These are phyloP conservation scores for Tolypocladium ovalisporum DNA, from an alignment of 2,329 filamentous ascomycete genomes.

Conservation along the genomic window DNA sequence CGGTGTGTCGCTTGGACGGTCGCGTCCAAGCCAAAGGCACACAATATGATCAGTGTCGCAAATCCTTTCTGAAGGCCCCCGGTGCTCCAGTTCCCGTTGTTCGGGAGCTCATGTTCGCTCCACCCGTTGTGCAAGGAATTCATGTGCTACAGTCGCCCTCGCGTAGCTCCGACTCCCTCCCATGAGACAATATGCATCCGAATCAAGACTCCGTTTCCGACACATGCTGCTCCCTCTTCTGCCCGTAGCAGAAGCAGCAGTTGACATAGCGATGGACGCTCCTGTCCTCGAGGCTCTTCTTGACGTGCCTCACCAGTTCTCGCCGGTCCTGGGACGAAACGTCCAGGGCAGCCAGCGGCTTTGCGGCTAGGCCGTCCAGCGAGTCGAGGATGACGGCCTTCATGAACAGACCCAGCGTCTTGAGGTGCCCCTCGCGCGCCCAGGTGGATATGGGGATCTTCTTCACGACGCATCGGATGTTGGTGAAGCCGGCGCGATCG, in stretches of 20 bases:
- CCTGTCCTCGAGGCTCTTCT: conserved; percentile 21
- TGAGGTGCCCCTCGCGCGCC: conserved; percentile 27
- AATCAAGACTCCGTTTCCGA: neutral
- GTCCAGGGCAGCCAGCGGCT: conserved; percentile 27
- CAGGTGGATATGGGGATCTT: conserved; percentile 36
- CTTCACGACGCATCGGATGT: conserved; percentile 29
- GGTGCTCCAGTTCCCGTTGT: neutral
- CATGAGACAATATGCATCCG: neutral
- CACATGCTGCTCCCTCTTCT: conserved; percentile 19
- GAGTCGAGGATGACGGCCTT: conserved; percentile 28
- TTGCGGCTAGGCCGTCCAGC: conserved; percentile 29
- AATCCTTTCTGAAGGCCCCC: neutral
- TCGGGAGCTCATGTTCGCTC: neutral
- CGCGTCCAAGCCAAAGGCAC: neutral
- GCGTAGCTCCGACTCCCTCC: neutral
- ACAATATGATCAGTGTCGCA: neutral
- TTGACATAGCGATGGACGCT: conserved; percentile 31
- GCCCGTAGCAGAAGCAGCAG: conserved; percentile 29
- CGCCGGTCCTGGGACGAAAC: conserved; percentile 21
- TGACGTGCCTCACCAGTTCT: conserved; percentile 18
- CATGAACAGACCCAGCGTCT: conserved; percentile 33
- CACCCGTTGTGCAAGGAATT: neutral
- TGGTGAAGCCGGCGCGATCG: conserved; percentile 30
- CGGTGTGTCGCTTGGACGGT: neutral
- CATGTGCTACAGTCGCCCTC: neutral